Percentiles rank a stretch among this genome's conserved stretches.
Evolutionary conservation across 192 early-diverging fungal genomes (phyloP).

Genomic region (Coemansia sp.): DNA sequence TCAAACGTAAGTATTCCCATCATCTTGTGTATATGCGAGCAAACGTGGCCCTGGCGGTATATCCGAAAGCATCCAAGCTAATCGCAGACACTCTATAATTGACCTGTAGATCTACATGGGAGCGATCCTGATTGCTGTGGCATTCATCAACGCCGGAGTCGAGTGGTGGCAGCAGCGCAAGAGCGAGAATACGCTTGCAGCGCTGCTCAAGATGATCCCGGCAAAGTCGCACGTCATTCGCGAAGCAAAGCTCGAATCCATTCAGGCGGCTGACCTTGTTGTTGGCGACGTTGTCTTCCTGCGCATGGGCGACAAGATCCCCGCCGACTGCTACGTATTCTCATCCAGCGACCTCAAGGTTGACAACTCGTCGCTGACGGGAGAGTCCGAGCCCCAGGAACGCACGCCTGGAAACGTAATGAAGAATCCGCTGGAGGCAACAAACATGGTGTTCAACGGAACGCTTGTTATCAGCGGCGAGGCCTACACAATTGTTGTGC

Average conservation of each 20-base stretch:
- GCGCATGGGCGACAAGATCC: constrained; percentile 91
- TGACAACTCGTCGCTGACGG: constrained; percentile 95
- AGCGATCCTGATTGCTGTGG: constrained; percentile 82
- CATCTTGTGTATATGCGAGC: background rate
- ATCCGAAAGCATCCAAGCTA: background rate
- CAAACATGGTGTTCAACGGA: constrained; percentile 89
- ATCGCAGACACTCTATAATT: background rate
- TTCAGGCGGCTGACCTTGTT: constrained; percentile 74
- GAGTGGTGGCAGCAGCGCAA: constrained; percentile 94
- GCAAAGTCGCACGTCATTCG: constrained; percentile 78
- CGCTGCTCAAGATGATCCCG: constrained; percentile 90
- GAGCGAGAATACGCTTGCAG: constrained; percentile 82
- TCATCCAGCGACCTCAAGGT: constrained; percentile 85
- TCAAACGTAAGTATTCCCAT: constrained; percentile 57
- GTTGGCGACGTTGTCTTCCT: constrained; percentile 86
- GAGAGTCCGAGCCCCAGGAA: constrained; percentile 94
- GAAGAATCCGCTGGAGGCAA: constrained; percentile 87
- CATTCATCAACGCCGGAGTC: constrained; percentile 86
- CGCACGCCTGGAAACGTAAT: constrained; percentile 63
- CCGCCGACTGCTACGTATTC: constrained; percentile 86
- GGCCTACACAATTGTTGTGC: constrained; percentile 88
- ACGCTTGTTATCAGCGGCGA: constrained; percentile 83
- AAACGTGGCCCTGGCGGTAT: background rate
- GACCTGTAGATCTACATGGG: constrained; percentile 76
- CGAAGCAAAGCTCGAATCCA: constrained; percentile 66